A percentile compares a stretch with the other conserved stretches of the same genome.
phyloP scores from a whole-genome alignment of 495 filamentous ascomycete species.

The Bombardia bombarda region DNA sequence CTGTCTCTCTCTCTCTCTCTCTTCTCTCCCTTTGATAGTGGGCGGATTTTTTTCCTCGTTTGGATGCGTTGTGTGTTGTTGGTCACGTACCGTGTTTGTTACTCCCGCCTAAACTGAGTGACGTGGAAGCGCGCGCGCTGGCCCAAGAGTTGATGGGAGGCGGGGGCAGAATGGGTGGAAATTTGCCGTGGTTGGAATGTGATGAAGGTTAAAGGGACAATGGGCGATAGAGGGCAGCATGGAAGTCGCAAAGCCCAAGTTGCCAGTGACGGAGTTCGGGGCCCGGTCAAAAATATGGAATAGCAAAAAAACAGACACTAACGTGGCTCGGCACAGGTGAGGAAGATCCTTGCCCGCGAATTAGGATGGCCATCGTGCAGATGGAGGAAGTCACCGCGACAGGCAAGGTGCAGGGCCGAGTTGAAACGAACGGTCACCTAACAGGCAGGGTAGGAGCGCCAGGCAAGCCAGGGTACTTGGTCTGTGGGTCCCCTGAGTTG shows the following conservation, averaged over 20 bases:
- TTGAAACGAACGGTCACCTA: conserved; percentile 23
- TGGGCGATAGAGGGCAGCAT: not conserved
- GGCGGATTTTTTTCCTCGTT: conserved; percentile 10
- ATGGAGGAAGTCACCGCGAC: conserved; percentile 9
- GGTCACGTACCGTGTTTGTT: conserved; percentile 14
- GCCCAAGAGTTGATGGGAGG: not conserved
- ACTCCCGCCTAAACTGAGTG: conserved; percentile 5
- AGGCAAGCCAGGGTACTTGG: not conserved
- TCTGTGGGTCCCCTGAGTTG: not conserved
- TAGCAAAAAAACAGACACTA: conserved; percentile 17
- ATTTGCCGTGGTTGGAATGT: conserved; percentile 4
- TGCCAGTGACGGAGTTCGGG: conserved; percentile 7
- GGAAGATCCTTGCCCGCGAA: conserved; percentile 13
- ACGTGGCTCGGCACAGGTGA: conserved; percentile 22
- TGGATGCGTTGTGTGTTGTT: too few species aligned
- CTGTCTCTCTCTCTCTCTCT: not conserved
- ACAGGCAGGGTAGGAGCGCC: conserved; percentile 1
- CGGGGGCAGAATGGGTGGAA: not conserved
- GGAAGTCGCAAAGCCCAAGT: not conserved
- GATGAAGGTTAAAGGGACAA: conserved; percentile 2
- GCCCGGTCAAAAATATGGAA: conserved; percentile 12
- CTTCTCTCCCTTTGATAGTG: conserved; percentile 9
- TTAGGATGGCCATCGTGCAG: conserved; percentile 3
- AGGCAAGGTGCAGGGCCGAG: conserved; percentile 6
- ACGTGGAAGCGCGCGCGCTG: conserved; percentile 5